phyloP scores from a whole-genome alignment of 179 eudicot genomes.

The Silene noctiflora region DNA sequence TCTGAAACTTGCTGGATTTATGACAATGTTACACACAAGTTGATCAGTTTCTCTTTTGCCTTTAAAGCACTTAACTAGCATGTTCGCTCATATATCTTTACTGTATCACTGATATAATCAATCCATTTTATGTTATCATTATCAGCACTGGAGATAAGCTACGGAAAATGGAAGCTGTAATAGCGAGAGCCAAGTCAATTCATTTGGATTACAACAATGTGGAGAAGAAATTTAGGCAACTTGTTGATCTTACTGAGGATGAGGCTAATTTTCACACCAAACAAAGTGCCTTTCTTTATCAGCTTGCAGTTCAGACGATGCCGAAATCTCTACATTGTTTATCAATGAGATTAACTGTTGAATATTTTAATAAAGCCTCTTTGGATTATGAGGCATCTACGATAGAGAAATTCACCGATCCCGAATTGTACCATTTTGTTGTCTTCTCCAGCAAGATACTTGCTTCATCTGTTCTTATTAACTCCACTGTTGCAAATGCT shows the following conservation, averaged over 20 bases:
- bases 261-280: constrained; percentile 89
- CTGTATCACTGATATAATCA: constrained; percentile 3
- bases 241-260: constrained; percentile 91
- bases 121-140: constrained; percentile 1
- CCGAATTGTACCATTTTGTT: constrained; percentile 65
- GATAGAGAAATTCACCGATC: constrained; percentile 47
- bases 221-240: constrained; percentile 93
- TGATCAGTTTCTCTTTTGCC: background rate
- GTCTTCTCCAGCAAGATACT: constrained; percentile 82
- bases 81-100: background rate
- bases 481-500: constrained; percentile 79
- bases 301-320: constrained; percentile 89
- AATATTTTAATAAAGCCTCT: constrained; percentile 59
- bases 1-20: background rate
- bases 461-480: constrained; percentile 77
- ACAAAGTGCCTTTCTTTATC: constrained; percentile 92
- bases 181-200: constrained; percentile 65
- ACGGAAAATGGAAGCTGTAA: constrained; percentile 61
- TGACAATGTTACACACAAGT: background rate
- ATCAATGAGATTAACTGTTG: constrained; percentile 85
- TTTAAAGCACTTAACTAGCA: background rate
- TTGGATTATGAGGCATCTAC: constrained; percentile 41
- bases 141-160: constrained; percentile 64
- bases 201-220: constrained; percentile 74
- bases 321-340: constrained; percentile 94